Base-by-base conservation (phyloP, 768 basidiomycete genomes). In the Tephrocybe sp. region DNA sequence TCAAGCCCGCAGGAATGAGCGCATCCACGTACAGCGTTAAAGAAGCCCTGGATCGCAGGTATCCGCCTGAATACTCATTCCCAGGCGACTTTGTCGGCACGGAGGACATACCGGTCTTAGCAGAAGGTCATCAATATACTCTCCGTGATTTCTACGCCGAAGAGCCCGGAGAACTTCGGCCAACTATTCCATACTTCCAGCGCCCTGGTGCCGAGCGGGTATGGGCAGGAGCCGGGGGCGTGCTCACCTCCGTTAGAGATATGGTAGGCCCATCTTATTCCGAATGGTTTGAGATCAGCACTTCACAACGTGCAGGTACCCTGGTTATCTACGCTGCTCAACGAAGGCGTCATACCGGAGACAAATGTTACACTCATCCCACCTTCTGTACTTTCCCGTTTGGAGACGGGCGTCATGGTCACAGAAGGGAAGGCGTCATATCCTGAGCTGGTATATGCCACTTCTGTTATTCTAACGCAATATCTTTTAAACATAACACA, bases 211-310 rank as follows among this genome's bases (percentile, higher is more conserved):
- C 74, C 43, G 74, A 72, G 55, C 50, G 30, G 6, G 63, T 67
- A 1, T 72, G 71, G 70, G 71, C 74, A 2, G 74, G 74, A 3
- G 70, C 74, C 0, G 74, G 70, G 3, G 74, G 74, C 7, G 58
- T 76, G 2, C 47, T 76, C 1, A 65, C 64, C 1, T 73, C 71
- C 6, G 69, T 73, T 0, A 58, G 70, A 18, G 74, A 77, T 54
- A 53, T 77, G 62, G 74, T 73, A 47, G 18, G 26, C 31, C 7
- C 9, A 18, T 21, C 39, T n/a, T 36, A n/a, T 21, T 31, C 13
- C 35, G 22, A 27, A 25, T 13, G n/a, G n/a, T 35, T 16, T 25
- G 16, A n/a, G 3, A 2, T 21, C 24, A n/a, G 12, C 15, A 30
- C 19, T n/a, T 15, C 21, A n/a, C 0, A n/a, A 28, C 30, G 31